Conservation (phyloP, 2,329 filamentous ascomycete species). For the Samsoniella hepiali region DNA sequence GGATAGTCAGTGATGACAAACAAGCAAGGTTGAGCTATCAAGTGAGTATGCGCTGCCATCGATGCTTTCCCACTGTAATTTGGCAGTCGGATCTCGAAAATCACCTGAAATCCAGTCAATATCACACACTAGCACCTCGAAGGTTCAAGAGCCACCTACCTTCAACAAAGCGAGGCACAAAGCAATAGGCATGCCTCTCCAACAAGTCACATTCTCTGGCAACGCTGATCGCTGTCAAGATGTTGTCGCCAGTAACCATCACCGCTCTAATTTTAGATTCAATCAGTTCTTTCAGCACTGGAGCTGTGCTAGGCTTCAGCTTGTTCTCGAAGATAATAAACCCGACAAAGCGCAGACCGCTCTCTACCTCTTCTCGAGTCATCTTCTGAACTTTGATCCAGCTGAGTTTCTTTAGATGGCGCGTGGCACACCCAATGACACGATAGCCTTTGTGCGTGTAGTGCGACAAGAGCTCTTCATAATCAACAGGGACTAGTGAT, state of each 20-base stretch:
- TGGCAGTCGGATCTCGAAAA: constrained; percentile 67
- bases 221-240: constrained; percentile 92
- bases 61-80: constrained; percentile 88
- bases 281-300: constrained; percentile 76
- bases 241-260: constrained; percentile 99
- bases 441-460: constrained; percentile 96
- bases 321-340: constrained; percentile 99
- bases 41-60: constrained; percentile 77
- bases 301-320: constrained; percentile 80
- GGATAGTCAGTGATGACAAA: constrained; percentile 33
- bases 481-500: constrained; percentile 70
- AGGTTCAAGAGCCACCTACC: constrained; percentile 41
- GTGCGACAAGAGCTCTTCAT: constrained; percentile 80
- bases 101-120: constrained; percentile 48
- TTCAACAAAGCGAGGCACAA: constrained; percentile 82
- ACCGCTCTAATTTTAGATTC: constrained; percentile 82
- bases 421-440: constrained; percentile 92
- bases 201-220: constrained; percentile 86
- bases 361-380: constrained; percentile 81
- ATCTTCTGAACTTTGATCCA: constrained; percentile 97
- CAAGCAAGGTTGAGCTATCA: constrained; percentile 72
- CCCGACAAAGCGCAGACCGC: constrained; percentile 78
- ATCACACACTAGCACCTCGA: background rate
- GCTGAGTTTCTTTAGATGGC: constrained; percentile 79
- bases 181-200: constrained; percentile 79